Evolutionary conservation across 805 yeast species (phyloP), one percentile per base, ranked within the genome.

Genomic region (Saccharomycopsis babjevae): DNA sequence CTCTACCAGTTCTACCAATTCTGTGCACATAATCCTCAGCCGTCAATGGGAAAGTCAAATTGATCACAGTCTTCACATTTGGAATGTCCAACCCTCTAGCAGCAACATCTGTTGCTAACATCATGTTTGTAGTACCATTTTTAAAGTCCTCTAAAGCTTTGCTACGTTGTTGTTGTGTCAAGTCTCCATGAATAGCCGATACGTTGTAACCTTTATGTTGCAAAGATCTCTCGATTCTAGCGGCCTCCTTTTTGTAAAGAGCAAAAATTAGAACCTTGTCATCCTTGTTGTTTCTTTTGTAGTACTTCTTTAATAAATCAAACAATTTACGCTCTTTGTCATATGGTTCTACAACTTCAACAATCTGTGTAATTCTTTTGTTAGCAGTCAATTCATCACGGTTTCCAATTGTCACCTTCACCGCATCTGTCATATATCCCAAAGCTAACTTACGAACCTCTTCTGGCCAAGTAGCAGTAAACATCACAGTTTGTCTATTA

Each of bases 381-480:
- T 94, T 94, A 57, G 99, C 99, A 61, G 89, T 78, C 61, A 94
- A 81, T 74, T 93, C 98, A 71, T 93, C 97, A 66, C 96, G 83
- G 73, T 94, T 88, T 69, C 99, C 99, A 70, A 94, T 88, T 52
- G 94, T 85, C 50, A 94, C 88, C 73, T 89, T 91, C 57, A 90
- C 89, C n/a, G 97, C 96, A 22, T 56, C 46, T 25, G 80, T 82
- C 96, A 94, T 88, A 74, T 87, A 94, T 6, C 87, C 81, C 20
- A 84, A 71, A 8, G 99, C 99, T 65, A 94, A 79, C 65, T 90
- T 96, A 70, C 98, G 85, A 40, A 94, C 98, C 75, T 93, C 96
- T 68, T 88, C 89, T n/a, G 99, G 99, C 99, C 99, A 94, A 1
- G 99, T 94, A n/a, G 99, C 99, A 10, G 99, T 93, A 75, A 94